Base-by-base conservation (phyloP, 2,329 filamentous ascomycete genomes). In the Fusarium buharicum region DNA sequence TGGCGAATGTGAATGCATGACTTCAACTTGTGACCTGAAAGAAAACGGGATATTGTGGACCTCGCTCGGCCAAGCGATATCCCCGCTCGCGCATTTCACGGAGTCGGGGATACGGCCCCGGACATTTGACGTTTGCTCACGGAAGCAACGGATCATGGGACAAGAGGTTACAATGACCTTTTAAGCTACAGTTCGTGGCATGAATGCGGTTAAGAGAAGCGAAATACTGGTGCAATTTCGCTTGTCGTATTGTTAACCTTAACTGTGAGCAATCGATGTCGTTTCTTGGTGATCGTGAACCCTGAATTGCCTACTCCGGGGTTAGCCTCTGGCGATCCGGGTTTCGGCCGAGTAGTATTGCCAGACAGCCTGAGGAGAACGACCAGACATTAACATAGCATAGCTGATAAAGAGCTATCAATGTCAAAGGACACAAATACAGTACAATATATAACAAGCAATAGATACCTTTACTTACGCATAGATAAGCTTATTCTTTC, bases 71-170 rank as follows among this genome's bases (percentile, higher is more conserved):
- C 22, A 10, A 45, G 43, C 13, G 30, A 65, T 66, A 39, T 66
- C 45, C 34, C 62, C 62, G 62, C 57, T 59, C 48, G 62, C 61
- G 36, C 11, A 50, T 58, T 59, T 34, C 27, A 48, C 62, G 57
- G 62, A 66, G 30, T 63, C 57, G 57, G 62, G 38, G 41, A 49
- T 66, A 59, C 39, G 31, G 45, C 24, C 16, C 57, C 62, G 52
- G 62, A 9, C 24, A 39, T 55, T 59, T 36, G 40, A 36, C 55
- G 22, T 24, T 24, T 28, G 27, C 27, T 10, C 6, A 28, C 28
- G 27, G 41, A 18, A 34, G 18, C 10, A 24, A 34, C 27, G 40
- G 45, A 33, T 24, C 4, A 52, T 12, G 4, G 12, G 16, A 28
- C 22, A 3, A 33, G 16, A 24, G 16, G 34, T 34, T 48, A 30